phyloP scores from a whole-genome alignment of 2,329 filamentous ascomycete genomes.

The Aspergillus nomiae region DNA sequence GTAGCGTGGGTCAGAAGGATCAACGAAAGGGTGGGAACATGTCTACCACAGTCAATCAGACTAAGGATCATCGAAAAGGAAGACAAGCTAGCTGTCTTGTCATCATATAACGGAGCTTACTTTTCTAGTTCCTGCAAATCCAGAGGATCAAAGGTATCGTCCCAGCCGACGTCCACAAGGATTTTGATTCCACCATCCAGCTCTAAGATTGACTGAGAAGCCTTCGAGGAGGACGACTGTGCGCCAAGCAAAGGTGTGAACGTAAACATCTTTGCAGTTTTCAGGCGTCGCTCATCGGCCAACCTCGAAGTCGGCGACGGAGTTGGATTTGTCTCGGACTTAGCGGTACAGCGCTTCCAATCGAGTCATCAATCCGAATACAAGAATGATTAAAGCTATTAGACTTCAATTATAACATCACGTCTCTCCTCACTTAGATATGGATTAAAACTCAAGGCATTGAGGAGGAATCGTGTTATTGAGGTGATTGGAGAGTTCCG shows the following conservation, averaged over 20 bases:
- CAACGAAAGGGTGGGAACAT: slow-evolving; percentile 87
- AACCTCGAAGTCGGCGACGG: slow-evolving; percentile 15
- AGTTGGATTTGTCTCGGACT: slow-evolving; percentile 3
- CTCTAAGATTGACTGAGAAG: slow-evolving; percentile 93
- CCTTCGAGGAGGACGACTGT: slow-evolving; percentile 74
- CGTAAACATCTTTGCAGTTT: slow-evolving; percentile 73
- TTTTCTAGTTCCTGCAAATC: slow-evolving; percentile 88
- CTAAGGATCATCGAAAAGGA: slow-evolving; percentile 11
- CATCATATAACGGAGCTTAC: slow-evolving; percentile 51
- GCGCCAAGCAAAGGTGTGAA: slow-evolving; percentile 92
- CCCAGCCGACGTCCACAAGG: slow-evolving; percentile 93
- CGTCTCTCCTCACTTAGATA: neutral
- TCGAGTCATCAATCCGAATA: slow-evolving; percentile 16
- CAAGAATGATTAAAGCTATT: neutral
- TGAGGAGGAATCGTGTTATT: slow-evolving; percentile 1
- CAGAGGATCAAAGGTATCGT: slow-evolving; percentile 80
- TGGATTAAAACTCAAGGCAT: neutral
- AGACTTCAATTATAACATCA: slow-evolving; percentile 1
- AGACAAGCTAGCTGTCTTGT: slow-evolving; percentile 1
- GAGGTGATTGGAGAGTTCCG: slow-evolving; percentile 2
- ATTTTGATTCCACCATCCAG: slow-evolving; percentile 96
- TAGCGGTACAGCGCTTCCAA: neutral
- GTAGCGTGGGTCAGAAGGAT: slow-evolving; percentile 95
- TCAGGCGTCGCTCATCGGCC: slow-evolving; percentile 13
- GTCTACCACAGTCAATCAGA: slow-evolving; percentile 53